Evolutionary conservation across 148 eudicot genomes (phyloP).

Genomic region (Chenopodium berlandieri): DNA sequence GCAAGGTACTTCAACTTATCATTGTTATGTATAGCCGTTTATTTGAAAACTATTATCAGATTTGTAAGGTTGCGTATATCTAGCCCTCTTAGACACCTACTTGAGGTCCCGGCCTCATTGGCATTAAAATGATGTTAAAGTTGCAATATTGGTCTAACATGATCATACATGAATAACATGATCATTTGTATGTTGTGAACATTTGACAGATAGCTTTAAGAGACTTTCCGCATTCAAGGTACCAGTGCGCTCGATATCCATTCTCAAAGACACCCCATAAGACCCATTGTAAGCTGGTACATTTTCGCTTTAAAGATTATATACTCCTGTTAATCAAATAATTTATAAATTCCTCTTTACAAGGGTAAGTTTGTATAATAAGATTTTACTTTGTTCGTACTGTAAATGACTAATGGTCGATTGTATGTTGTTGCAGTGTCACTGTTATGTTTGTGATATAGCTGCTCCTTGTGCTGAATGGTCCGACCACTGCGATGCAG

Average conservation of each 20-base stretch:
- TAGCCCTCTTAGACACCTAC: no score
- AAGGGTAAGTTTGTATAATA: no score
- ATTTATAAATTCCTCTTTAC: no score
- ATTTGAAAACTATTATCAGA: no score
- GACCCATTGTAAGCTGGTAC: conserved; percentile 48
- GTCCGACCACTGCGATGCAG: neutral
- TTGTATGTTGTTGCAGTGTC: conserved; percentile 35
- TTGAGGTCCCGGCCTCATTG: neutral
- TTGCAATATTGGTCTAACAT: neutral
- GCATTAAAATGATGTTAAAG: neutral
- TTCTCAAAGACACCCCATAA: conserved; percentile 51
- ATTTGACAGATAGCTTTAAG: conserved; percentile 55
- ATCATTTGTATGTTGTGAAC: neutral
- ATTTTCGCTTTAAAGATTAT: no score
- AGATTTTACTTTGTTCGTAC: no score
- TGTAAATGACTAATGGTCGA: neutral
- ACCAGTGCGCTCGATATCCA: conserved; percentile 42
- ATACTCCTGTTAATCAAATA: no score
- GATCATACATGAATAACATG: neutral
- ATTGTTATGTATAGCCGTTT: neutral
- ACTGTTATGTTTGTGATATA: conserved; percentile 44
- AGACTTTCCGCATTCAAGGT: conserved; percentile 70
- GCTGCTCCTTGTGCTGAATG: conserved; percentile 47
- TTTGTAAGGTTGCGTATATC: neutral
- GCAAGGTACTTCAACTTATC: conserved; percentile 35